phyloP scores from a whole-genome alignment of 129 eudicot species.

The Pseudognaphalium luteoalbum region DNA sequence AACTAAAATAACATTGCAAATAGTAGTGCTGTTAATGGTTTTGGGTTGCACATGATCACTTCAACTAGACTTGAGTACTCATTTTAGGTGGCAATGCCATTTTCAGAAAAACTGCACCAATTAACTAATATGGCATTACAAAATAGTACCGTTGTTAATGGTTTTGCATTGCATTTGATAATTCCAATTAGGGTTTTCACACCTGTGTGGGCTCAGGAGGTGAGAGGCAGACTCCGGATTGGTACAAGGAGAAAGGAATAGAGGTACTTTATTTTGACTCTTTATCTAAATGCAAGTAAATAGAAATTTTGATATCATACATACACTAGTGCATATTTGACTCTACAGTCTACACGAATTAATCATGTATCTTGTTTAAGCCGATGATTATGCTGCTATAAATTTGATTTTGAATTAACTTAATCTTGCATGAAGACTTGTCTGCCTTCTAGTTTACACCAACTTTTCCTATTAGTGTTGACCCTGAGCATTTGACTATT shows the following conservation, averaged over 20 bases:
- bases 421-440: not conserved
- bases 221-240: conserved; percentile 98
- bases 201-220: conserved; percentile 99
- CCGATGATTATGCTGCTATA: not conserved
- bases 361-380: not conserved
- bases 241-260: conserved; percentile 94
- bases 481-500: not conserved
- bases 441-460: not conserved
- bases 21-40: conserved; percentile 3
- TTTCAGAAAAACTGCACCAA: not conserved
- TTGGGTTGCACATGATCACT: conserved; percentile 16
- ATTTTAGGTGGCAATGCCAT: not conserved
- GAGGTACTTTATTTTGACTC: conserved; percentile 55
- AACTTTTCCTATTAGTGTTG: not conserved
- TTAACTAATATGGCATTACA: not conserved
- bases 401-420: conserved; percentile 8
- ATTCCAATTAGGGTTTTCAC: conserved; percentile 71
- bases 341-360: not conserved
- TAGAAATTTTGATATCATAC: not conserved
- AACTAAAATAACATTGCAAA: conserved; percentile 9
- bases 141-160: not conserved
- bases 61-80: not conserved
- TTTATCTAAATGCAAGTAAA: conserved; percentile 13
- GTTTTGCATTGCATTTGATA: not conserved
- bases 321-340: not conserved